These are phyloP conservation scores for Alnus rubra DNA, from an alignment of 306 rosid genomes.

Conservation along the genomic window DNA sequence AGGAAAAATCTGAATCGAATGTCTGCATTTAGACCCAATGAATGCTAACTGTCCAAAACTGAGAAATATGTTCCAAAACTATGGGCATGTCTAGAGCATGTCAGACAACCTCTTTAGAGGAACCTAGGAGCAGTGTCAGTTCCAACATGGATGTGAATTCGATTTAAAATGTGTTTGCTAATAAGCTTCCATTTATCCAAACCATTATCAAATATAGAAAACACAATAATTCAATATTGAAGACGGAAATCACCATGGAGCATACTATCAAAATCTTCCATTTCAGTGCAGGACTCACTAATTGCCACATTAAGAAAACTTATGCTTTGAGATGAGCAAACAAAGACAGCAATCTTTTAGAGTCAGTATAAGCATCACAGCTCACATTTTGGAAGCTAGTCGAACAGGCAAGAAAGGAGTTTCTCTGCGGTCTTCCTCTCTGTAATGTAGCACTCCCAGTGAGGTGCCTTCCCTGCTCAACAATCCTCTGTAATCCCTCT, in stretches of 20 bases:
- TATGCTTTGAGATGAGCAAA: neutral
- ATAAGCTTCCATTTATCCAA: constrained; percentile 4
- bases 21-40: neutral
- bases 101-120: neutral
- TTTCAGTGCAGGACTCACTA: neutral
- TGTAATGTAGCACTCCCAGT: too few species aligned
- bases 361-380: neutral
- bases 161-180: neutral
- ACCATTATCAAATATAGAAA: neutral
- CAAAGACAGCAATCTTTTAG: neutral
- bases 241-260: neutral
- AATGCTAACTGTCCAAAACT: neutral
- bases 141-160: neutral
- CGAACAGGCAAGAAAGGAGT: too few species aligned
- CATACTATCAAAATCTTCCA: neutral
- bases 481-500: too few species aligned
- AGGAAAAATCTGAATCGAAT: too few species aligned
- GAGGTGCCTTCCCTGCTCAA: too few species aligned
- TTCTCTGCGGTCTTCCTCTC: too few species aligned
- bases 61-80: neutral
- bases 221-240: neutral
- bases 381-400: neutral
- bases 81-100: neutral
- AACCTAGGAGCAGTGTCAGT: neutral
- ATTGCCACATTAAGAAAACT: neutral